Evolutionary conservation across 148 eudicot species (phyloP).

Genomic region (Camellia japonica): DNA sequence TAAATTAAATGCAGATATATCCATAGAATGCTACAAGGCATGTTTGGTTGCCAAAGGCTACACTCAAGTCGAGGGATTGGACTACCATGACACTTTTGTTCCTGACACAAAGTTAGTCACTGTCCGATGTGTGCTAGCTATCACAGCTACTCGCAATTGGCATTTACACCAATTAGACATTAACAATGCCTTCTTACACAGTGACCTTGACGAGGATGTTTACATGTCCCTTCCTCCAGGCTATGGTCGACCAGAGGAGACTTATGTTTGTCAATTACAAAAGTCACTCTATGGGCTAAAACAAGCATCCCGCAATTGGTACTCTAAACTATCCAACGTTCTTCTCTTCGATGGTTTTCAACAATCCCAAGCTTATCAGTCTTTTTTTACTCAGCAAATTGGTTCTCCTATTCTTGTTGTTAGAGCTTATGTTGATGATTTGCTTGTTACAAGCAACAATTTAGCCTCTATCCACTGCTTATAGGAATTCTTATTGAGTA

Average conservation of each 20-base stretch:
- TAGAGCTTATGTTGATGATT: neutral
- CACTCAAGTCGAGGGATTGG: neutral
- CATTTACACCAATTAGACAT: neutral
- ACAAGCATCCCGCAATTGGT: neutral
- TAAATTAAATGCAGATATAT: no score
- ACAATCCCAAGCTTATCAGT: constrained; percentile 8
- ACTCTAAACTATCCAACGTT: neutral
- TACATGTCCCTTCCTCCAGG: no score
- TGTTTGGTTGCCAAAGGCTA: neutral
- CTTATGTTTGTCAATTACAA: neutral
- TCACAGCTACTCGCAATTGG: neutral
- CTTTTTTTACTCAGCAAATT: neutral
- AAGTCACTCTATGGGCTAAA: neutral
- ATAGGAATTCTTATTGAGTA: neutral
- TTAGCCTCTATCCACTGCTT: neutral
- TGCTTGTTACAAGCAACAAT: constrained; percentile 10
- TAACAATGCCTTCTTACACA: no score
- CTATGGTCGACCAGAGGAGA: neutral
- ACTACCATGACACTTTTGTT: neutral
- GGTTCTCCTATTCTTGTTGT: neutral
- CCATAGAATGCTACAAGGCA: neutral
- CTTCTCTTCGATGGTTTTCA: neutral
- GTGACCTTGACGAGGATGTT: no score
- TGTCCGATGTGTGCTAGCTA: no score
- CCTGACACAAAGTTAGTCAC: no score